Conservation (phyloP, 1,139 yeast genomes). For the Hansenula lynferdii region DNA sequence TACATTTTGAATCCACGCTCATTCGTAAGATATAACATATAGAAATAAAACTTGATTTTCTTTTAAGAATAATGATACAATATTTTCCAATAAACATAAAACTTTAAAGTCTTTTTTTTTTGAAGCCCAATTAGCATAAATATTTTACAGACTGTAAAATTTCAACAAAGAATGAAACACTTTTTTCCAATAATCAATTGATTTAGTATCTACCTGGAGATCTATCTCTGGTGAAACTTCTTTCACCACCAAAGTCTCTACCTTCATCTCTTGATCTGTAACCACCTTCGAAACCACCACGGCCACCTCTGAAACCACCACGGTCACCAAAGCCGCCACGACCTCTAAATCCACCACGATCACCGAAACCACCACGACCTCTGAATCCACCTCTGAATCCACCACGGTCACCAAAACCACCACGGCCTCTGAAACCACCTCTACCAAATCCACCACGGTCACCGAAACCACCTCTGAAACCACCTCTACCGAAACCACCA, state of each 20-base stretch:
- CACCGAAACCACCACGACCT: conserved; percentile 38
- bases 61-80: not conserved
- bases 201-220: conserved; percentile 50
- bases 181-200: not conserved
- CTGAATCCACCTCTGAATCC: conserved; percentile 40
- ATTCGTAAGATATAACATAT: conserved; percentile 2
- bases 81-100: not conserved
- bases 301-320: conserved; percentile 46
- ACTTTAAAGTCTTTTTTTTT: not conserved
- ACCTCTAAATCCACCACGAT: conserved; percentile 44
- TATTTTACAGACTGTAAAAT: not conserved
- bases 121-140: too few species aligned
- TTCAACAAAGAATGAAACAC: not conserved
- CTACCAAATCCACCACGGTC: conserved; percentile 29
- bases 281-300: conserved; percentile 35
- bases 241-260: conserved; percentile 23
- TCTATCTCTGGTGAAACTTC: conserved; percentile 47
- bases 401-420: conserved; percentile 42
- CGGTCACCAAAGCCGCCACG: conserved; percentile 38
- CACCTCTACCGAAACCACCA: conserved; percentile 37
- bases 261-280: conserved; percentile 31
- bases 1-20: conserved; percentile 1
- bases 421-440: conserved; percentile 40
- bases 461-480: conserved; percentile 21
- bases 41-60: not conserved